Evolutionary conservation across 1,284 basidiomycete species (phyloP).

Genomic region (Apiotrichum brassicae): DNA sequence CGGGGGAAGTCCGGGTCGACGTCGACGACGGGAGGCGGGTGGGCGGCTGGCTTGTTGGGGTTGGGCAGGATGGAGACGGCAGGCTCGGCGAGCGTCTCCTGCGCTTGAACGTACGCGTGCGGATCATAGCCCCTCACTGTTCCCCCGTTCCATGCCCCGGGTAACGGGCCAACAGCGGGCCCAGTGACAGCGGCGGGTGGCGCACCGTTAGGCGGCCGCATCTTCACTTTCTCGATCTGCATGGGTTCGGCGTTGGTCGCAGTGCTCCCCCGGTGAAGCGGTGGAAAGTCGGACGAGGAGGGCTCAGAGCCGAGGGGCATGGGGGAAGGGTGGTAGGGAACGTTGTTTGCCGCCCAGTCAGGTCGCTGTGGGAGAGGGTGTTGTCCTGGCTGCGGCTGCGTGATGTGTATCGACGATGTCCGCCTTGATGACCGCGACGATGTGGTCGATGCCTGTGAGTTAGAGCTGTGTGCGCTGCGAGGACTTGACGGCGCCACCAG

Average conservation of each 20-base stretch:
- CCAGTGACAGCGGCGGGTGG: background rate
- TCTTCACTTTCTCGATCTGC: slow-evolving; percentile 39
- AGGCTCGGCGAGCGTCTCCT: background rate
- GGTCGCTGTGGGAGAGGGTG: slow-evolving; percentile 41
- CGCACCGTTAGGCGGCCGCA: slow-evolving; percentile 14
- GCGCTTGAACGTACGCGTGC: background rate
- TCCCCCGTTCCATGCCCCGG: too few species aligned
- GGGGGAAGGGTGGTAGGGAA: slow-evolving; percentile 41
- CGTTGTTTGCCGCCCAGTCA: slow-evolving; percentile 43
- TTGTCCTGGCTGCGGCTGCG: slow-evolving; percentile 29
- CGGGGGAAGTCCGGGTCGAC: slow-evolving; percentile 36
- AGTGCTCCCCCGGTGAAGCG: slow-evolving; percentile 18
- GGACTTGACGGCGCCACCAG: too few species aligned
- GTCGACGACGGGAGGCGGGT: background rate
- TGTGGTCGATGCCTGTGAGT: slow-evolving; percentile 32
- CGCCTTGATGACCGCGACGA: slow-evolving; percentile 39
- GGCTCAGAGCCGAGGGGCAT: slow-evolving; percentile 17
- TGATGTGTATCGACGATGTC: slow-evolving; percentile 29
- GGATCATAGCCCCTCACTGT: too few species aligned
- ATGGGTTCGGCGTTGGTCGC: slow-evolving; percentile 38
- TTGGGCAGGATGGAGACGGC: slow-evolving; percentile 9
- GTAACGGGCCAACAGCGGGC: too few species aligned
- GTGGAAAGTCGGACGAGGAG: slow-evolving; percentile 34
- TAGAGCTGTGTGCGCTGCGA: too few species aligned
- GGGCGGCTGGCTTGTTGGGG: slow-evolving; percentile 4